Base-by-base conservation (phyloP, 2,329 filamentous ascomycete genomes). In the Colletotrichum paranaense region DNA sequence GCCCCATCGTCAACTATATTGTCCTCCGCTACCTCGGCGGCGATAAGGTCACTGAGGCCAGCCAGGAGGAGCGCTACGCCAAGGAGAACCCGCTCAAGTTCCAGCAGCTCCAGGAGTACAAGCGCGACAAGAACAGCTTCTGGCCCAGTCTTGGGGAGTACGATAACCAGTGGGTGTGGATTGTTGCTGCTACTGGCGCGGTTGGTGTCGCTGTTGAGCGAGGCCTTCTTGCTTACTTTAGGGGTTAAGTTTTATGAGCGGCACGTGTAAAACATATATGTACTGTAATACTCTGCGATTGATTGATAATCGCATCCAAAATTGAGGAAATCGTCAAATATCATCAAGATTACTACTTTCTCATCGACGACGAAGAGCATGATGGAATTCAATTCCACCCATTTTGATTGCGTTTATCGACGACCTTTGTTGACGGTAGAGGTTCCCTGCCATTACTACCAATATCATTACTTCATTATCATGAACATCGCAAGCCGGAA, bases 1-100 rank as follows among this genome's bases (percentile, higher is more conserved):
- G 89, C 0, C 88, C 89, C 0, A 60, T 90, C 5, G 85, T 88
- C 16, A 91, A 91, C 79, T 91, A 91, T 80, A 68, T 86, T 16
- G 90, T 88, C 83, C 84, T 92, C 16, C 87, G 89, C 67, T 87
- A 84, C 75, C 82, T 90, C 12, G 87, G 89, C 9, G 89, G 89
- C 8, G 89, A 91, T 77, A 86, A 85, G 73, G 79, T 88, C 78
- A 90, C 86, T 42, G 89, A 91, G 76, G 82, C 82, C 26, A 83
- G 82, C 68, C 88, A 91, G 78, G 84, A 84, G 66, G 82, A 85
- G 64, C 85, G 89, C 5, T 91, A 91, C 77, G 83, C 83, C 24
- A 83, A 83, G 52, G 84, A 85, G 16, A 85, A 87, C 70, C 83
- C 85, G 5, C 78, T 83, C 59, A 91, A 91, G 79, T 85, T 87